Base-by-base conservation (phyloP, 352 stramenopile species). In the Thalassiosira mediterranea region DNA sequence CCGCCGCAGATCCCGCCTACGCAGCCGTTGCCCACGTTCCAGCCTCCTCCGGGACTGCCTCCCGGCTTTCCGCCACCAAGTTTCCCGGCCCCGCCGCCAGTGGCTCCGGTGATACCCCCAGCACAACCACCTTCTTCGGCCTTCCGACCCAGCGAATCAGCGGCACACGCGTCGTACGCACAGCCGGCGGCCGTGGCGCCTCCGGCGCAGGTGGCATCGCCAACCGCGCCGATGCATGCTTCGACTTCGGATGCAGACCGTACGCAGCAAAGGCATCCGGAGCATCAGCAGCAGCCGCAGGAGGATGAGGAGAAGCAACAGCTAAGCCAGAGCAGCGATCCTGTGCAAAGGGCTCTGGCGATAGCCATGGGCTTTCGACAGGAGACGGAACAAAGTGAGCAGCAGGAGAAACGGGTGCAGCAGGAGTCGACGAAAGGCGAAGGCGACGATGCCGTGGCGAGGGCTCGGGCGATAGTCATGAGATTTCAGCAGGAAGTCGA, bases 401-500 rank as follows among this genome's bases (percentile, higher is more conserved):
- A 28, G n/a, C 40, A 28, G n/a, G 40, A 49, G 5, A 23, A 56
- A 7, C 26, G 21, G 3, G 53, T 49, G 3, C 15, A 31, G 31
- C 7, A 28, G 0, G 13, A 53, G 40, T 21, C 10, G 10, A 5
- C 38, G 32, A 13, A 53, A 54, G 26, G 42, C 42, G 23, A 44
- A 31, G 21, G 19, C 4, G 32, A 29, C 26, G 65, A 72, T 63
- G 15, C 71, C 23, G 58, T 79, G 2, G 61, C 60, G 59, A 80
- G 58, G 49, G 71, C 62, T 31, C 62, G 62, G 10, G 62, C 62
- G n/a, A 74, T 80, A 29, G 62, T 56, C 26, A 49, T 46, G 21
- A 44, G 62, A 46, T 80, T 80, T 37, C 71, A 69, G 52, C 44
- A 26, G 21, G 57, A 81, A 54, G 17, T 57, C 48, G 28, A 57